A percentile compares a stretch with the other conserved stretches of the same genome.
phyloP scores from a whole-genome alignment of 768 basidiomycete species.

The Neoboletus subvelutipes region DNA sequence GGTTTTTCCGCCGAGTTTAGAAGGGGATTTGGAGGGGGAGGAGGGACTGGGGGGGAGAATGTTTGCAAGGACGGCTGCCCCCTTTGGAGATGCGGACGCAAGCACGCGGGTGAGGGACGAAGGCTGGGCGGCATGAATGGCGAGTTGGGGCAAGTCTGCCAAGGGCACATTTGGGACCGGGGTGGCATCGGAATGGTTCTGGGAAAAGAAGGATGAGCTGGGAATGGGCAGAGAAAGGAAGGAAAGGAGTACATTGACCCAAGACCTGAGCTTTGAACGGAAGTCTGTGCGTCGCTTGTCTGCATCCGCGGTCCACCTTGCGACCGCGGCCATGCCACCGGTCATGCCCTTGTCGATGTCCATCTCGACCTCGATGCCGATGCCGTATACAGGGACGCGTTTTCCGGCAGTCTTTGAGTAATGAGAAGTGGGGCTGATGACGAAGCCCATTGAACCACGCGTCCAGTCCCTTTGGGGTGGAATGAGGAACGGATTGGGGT shows the following conservation, averaged over 20 bases:
- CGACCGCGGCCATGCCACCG: conserved; percentile 86
- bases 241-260: conserved; percentile 51
- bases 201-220: conserved; percentile 12
- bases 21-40: conserved; percentile 42
- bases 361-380: conserved; percentile 86
- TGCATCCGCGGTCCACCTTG: conserved; percentile 76
- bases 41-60: conserved; percentile 31
- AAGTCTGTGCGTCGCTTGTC: conserved; percentile 62
- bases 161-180: conserved; percentile 60
- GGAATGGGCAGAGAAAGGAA: neutral
- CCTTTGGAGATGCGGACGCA: conserved; percentile 74
- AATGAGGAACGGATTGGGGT: conserved; percentile 74
- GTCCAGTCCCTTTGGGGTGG: conserved; percentile 64
- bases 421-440: conserved; percentile 71
- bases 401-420: conserved; percentile 63
- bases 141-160: conserved; percentile 63
- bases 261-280: conserved; percentile 56
- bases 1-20: conserved; percentile 35
- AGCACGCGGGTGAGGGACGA: conserved; percentile 70
- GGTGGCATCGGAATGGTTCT: conserved; percentile 51
- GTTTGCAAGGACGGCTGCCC: conserved; percentile 32
- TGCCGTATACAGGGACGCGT: conserved; percentile 76
- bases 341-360: conserved; percentile 78
- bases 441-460: conserved; percentile 76
- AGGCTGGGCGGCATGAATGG: conserved; percentile 45